Evolutionary conservation across 2,329 filamentous ascomycete species (phyloP), one percentile per base, ranked within the genome.

Genomic region (Colletotrichum cuscutae): DNA sequence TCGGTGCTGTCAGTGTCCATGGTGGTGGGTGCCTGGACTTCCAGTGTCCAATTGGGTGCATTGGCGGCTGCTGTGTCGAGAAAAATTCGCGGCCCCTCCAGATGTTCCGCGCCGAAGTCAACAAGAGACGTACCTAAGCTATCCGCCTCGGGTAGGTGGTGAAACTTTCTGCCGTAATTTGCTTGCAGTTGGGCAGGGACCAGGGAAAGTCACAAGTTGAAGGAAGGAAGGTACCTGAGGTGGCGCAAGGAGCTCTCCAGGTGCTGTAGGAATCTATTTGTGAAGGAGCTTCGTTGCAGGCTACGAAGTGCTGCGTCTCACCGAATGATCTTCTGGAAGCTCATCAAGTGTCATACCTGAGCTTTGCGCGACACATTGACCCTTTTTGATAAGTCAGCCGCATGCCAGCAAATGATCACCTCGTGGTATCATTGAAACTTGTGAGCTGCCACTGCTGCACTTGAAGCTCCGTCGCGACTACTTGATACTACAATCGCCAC

Each of bases 81-180:
- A 52, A 57, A 49, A 68, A 57, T 30, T 12, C 6, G 32, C 52
- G 35, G 58, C 52, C 24, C 7, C 4, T 26, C 12, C 13, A 24
- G 26, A 73, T 73, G n/a, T 65, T 73, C 67, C 71, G 71, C 24
- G 60, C 32, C 60, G 53, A 61, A 73, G 67, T 73, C 60, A 71
- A 73, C 46, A 71, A 57, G 46, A 24, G 6, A 64, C 49, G 61
- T 64, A 54, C 22, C 61, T 13, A 19, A 24, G 4, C 9, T 42
- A 9, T 26, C 53, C 42, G 32, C 3, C 22, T 52, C 35, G 12
- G 42, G 69, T 9, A 72, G 52, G 69, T 30, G 69, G 65, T 71
- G 57, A 28, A 46, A 8, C 37, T 35, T 65, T 65, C 32, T 65
- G 62, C 62, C 62, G 32, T 32, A 22, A 22, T 57, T 57, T 56